These are phyloP conservation scores for Cyberlindnera nakhonratchasimensis DNA, from an alignment of 805 yeast genomes.

Conservation along the genomic window DNA sequence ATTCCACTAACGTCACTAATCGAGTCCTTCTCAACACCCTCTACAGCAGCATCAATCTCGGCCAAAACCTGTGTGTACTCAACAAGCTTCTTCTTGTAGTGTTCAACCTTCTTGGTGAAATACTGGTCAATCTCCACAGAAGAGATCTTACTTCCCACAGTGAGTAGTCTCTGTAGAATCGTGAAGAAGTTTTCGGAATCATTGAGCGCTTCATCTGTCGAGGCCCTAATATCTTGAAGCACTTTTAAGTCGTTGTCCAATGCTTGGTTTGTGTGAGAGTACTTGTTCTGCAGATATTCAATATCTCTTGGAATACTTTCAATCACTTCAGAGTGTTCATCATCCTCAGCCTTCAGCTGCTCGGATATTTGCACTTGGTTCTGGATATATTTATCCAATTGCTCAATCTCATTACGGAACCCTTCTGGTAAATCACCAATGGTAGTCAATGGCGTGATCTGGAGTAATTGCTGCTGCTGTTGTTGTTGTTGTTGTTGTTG, in stretches of 20 bases:
- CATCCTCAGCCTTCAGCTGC: constrained; percentile 55
- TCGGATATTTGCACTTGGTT: constrained; percentile 72
- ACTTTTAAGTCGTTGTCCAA: constrained; percentile 45
- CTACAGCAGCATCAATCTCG: constrained; percentile 60
- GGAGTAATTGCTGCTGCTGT: constrained; percentile 38
- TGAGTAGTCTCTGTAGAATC: constrained; percentile 46
- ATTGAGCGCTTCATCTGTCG: constrained; percentile 35
- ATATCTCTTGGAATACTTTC: constrained; percentile 73
- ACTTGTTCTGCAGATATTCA: constrained; percentile 55
- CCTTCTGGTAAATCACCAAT: constrained; percentile 72
- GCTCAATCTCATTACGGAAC: constrained; percentile 65
- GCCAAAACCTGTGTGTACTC: constrained; percentile 43
- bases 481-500: constrained; percentile 29
- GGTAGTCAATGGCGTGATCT: constrained; percentile 68
- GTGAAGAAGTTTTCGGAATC: constrained; percentile 53
- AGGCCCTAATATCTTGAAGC: constrained; percentile 42
- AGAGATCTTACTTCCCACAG: constrained; percentile 55
- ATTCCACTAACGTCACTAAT: constrained; percentile 39
- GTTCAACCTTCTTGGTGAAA: constrained; percentile 41
- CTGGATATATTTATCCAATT: constrained; percentile 67
- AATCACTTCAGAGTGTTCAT: constrained; percentile 61
- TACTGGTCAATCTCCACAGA: constrained; percentile 55
- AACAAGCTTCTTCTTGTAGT: constrained; percentile 41
- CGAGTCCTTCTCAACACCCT: constrained; percentile 54
- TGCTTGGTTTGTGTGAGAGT: constrained; percentile 64